Evolutionary conservation across 352 stramenopile genomes (phyloP), one percentile per base, ranked within the genome.

Genomic region (Aphanomyces cochlioides): DNA sequence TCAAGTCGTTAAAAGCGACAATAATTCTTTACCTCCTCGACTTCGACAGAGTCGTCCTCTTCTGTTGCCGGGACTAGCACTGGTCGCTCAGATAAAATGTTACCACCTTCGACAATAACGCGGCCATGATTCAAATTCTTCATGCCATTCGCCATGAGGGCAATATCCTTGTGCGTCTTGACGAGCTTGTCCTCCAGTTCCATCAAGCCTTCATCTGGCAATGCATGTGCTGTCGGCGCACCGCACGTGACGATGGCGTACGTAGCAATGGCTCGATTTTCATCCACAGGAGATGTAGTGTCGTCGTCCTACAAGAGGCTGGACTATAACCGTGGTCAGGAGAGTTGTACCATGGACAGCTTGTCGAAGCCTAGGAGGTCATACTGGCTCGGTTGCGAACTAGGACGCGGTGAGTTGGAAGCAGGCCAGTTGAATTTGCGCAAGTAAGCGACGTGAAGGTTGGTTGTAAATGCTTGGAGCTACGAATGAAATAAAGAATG

Each of bases 361-460:
- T 60, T 60, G 28, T 56, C 12, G 0, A 70, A 28, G 6, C 47
- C 64, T 0, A 70, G 39, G 13, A 70, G 28, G 21, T 70, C 64
- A 47, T 37, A 43, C 47, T 70, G 45, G n/a, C 64, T 61, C 38
- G 64, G 19, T 28, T 60, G 15, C 13, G 37, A 15, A 36, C 37
- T 38, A 0, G 64, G 50, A 21, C 54, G 48, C 2, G 64, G 64
- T 41, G 64, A 70, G 2, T 37, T 40, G 15, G 43, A 21, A 3
- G 40, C 12, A 8, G 64, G 64, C 64, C 64, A 70, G 36, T 54
- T 56, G 47, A 61, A 80, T 43, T 93, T 92, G 37, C 85, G 84
- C 53, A 93, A 89, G 56, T 91, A 95, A 15, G 87, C 90, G 6
- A 95, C 83, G 63, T 95, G 87, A 15, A 95, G 66, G 45, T 95